Base-by-base conservation (phyloP, 2,329 filamentous ascomycete genomes). In the Beauveria sp. region DNA sequence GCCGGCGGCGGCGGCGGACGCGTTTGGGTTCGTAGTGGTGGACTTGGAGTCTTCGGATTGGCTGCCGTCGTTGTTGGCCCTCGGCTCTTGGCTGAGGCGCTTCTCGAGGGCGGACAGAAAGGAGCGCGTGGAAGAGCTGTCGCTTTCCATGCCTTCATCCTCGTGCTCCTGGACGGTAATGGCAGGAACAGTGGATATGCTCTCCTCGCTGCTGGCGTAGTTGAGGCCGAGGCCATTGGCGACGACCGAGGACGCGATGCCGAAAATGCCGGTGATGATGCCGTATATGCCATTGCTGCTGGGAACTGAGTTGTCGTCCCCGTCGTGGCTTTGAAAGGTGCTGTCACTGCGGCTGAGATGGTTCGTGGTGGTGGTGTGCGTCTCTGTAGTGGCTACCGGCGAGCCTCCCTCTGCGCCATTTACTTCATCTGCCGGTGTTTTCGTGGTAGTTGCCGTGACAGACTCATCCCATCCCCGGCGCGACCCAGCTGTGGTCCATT, bases 401-500 rank as follows among this genome's bases (percentile, higher is more conserved):
- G 10, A n/a, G 16, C 31, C 16, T 38, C 12, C 34, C 14, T 46
- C 10, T n/a, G 48, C 34, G 34, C 12, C 34, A 12, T 28, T 22
- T 10, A 28, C 20, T 12, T 46, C 9, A 3, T 45, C 40, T 20
- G 28, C 14, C n/a, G 50, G 7, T 50, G 60, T 56, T 26, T 65
- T 38, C 22, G 50, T 50, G 8, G 56, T 38, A 22, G 65, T 62
- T 31, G 66, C 61, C 60, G 72, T 63, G 67, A 64, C 24, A 77
- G 73, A 6, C 74, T 73, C 5, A 75, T 70, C 16, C 72, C 66
- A 10, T 71, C 71, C 63, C 18, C 42, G 26, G 20, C 55, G 48
- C 9, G 57, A 51, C 24, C 76, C 78, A 5, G 77, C 71, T 8
- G 76, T 76, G 34, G 83, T 69, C 92, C 92, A 96, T 62, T 91